Evolutionary conservation across 495 filamentous ascomycete genomes (phyloP), one percentile per base, ranked within the genome.

Genomic region (Neurospora sp.): DNA sequence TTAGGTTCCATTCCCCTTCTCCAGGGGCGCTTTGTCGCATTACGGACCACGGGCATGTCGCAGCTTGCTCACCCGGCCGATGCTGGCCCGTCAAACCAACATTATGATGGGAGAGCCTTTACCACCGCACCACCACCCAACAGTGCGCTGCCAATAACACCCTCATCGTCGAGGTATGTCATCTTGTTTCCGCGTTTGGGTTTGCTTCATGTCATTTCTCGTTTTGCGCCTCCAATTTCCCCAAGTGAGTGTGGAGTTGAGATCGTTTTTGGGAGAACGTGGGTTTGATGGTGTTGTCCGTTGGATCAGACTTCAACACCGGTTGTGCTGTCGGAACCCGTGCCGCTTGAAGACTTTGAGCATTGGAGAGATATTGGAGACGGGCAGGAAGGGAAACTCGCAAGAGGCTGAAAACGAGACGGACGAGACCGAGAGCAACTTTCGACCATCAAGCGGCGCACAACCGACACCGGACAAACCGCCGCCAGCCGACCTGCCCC

Each of bases 1-100:
- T 14, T 60, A 60, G 14, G 54, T 66, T 37, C 54, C 54, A 66
- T 66, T 16, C 54, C 54, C 54, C 54, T 31, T 62, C 54, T 62
- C 54, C 54, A 66, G 54, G 54, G 54, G 54, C 54, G 54, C 54
- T 66, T 66, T 74, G 74, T 73, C 72, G 79, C 79, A 79, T 78
- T 74, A 78, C 74, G 74, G 77, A 81, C 79, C 54, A 37, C 54
- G 54, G 54, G 54, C 82, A 83, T 86, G 84, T 86, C 84, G 80
- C 84, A 85, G 80, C 80, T 81, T 77, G 80, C 80, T 78, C 80
- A 80, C 77, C 81, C 80, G 77, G 77, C 74, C 77, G 79, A 80
- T 77, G 75, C 83, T 77, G 78, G 74, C 77, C 80, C 77, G 77
- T 75, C 80, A 75, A 79, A 80, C 78, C 79, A 74, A 72, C 76